Percentiles rank a stretch among this genome's conserved stretches.
phyloP scores from a whole-genome alignment of 2,329 filamentous ascomycete species.

The Sphaerostilbella broomeana region DNA sequence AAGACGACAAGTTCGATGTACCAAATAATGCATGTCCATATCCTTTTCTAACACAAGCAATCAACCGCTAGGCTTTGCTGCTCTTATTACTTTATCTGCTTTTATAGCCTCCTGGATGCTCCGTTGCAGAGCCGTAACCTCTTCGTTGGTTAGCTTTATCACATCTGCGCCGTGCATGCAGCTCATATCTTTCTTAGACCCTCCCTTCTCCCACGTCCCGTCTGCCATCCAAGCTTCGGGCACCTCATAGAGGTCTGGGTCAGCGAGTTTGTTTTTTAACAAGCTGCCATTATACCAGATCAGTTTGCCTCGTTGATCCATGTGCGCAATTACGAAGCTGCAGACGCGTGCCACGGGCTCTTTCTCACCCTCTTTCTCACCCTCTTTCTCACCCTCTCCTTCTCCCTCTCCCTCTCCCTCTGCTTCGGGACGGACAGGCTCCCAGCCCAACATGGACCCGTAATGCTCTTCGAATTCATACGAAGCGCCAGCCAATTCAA shows the following conservation, averaged over 20 bases:
- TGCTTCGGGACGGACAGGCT: no score
- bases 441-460: conserved; percentile 34
- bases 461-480: conserved; percentile 38
- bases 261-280: conserved; percentile 32
- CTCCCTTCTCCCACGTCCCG: conserved; percentile 30
- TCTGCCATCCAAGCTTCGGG: conserved; percentile 36
- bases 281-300: conserved; percentile 40
- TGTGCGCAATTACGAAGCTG: conserved; percentile 37
- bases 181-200: conserved; percentile 30
- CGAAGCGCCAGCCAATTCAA: conserved; percentile 32
- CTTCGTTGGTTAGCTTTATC: conserved; percentile 3
- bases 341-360: conserved; percentile 25
- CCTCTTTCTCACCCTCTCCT: no score
- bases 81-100: conserved; percentile 2
- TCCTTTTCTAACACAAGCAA: no score
- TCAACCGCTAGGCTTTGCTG: no score
- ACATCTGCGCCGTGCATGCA: conserved; percentile 28
- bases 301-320: conserved; percentile 30
- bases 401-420: no score
- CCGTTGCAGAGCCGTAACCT: conserved; percentile 1
- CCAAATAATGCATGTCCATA: no score
- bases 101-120: conserved; percentile 8
- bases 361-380: conserved; percentile 2
- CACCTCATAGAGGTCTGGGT: conserved; percentile 27
- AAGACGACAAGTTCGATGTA: no score